Evolutionary conservation across 2,329 filamentous ascomycete species (phyloP), one percentile per base, ranked within the genome.

Genomic region (Helicocarpus griseus): DNA sequence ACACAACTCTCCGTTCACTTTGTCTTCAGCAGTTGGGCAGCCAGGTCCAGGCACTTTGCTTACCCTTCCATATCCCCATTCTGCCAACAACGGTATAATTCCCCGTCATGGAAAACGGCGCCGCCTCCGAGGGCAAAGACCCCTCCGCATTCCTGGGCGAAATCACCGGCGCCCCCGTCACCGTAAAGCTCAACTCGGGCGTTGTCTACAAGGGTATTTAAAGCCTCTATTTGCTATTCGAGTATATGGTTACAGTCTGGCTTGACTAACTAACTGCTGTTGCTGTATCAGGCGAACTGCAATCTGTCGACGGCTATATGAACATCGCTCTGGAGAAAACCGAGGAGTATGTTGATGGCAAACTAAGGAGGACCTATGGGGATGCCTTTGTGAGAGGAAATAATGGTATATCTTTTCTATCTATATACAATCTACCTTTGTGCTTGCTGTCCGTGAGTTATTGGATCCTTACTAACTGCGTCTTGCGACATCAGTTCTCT

Each of bases 261-360:
- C 14, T 39, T 36, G 21, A 35, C 14, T 26, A n/a, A 40, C 31
- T 53, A n/a, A n/a, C n/a, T n/a, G n/a, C n/a, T n/a, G n/a, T n/a
- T n/a, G n/a, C 41, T 4, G 13, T 26, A 17, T 29, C 3, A 96
- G 91, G 93, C 60, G 89, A 96, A 68, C 79, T 97, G 35, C 90
- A 97, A 68, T 95, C 90, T 0, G 91, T 98, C 47, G 93, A 98
- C 69, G 93, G 93, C 49, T 98, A 97, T 73, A 98, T 98, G 93
- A 98, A 98, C 73, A 96, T 98, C 67, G 91, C 93, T 11, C 80
- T 98, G 28, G 93, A 98, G 71, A 93, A 95, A 73, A 95, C 89
- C 19, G 85, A 88, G 58, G 93, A 98, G 72, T 89, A 85, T 61
- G 86, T 96, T 60, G 86, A 95, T 64, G 91, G 90, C 39, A 80